Evolutionary conservation across 169 alveolate genomes (phyloP).

Genomic region (Plasmodium berghei): DNA sequence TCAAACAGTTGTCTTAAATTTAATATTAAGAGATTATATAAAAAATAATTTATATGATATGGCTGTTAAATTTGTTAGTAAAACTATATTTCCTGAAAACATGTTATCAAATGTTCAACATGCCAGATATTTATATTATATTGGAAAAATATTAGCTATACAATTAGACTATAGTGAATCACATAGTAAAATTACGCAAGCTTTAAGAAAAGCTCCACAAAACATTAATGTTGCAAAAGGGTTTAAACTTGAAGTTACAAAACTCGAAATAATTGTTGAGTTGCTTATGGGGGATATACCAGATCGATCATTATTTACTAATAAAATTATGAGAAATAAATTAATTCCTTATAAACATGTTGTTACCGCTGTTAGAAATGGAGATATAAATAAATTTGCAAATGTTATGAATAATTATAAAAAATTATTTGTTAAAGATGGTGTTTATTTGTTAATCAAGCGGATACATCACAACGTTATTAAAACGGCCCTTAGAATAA

Average conservation of each 20-base stretch:
- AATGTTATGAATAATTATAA: conserved; percentile 86
- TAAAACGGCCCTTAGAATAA: conserved; percentile 94
- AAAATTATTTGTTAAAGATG: conserved; percentile 88
- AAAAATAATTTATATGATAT: conserved; percentile 85
- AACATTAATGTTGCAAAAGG: conserved; percentile 90
- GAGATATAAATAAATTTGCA: conserved; percentile 92
- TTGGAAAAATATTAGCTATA: conserved; percentile 94
- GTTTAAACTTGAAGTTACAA: conserved; percentile 91
- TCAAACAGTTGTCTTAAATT: conserved; percentile 92
- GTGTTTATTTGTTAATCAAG: conserved; percentile 91
- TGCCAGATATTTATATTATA: conserved; percentile 95
- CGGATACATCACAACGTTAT: conserved; percentile 96
- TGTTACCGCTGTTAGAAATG: conserved; percentile 94
- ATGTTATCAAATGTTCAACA: conserved; percentile 94
- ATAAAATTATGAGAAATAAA: conserved; percentile 87
- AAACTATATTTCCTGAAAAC: conserved; percentile 90
- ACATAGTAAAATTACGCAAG: conserved; percentile 90
- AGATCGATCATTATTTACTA: conserved; percentile 92
- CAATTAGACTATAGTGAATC: conserved; percentile 95
- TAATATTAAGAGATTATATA: conserved; percentile 91
- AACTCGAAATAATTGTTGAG: conserved; percentile 94
- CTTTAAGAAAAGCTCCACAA: conserved; percentile 96
- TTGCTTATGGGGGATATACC: conserved; percentile 98
- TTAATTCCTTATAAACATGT: conserved; percentile 92
- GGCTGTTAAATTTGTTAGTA: conserved; percentile 82